phyloP scores from a whole-genome alignment of 1,284 basidiomycete species.

The Microbotryomycetes sp. region DNA sequence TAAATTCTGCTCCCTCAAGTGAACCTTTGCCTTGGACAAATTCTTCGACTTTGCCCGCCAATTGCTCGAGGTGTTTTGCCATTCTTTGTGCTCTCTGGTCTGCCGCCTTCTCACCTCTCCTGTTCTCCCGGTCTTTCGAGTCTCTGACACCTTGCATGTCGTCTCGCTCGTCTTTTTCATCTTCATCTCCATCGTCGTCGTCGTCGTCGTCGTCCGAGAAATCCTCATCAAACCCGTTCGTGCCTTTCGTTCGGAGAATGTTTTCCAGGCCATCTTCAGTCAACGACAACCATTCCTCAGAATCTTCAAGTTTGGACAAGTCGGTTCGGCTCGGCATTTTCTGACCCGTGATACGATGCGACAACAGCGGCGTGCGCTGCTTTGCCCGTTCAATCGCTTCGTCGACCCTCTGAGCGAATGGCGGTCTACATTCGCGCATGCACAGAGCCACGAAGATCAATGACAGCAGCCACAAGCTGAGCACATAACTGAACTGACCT shows the following conservation, averaged over 20 bases:
- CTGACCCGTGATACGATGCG: neutral
- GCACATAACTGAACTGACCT: neutral
- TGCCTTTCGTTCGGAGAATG: conserved; percentile 43
- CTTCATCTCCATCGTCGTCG: conserved; percentile 40
- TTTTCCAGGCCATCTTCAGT: conserved; percentile 58
- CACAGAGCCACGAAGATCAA: neutral
- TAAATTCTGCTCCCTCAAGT: conserved; percentile 74
- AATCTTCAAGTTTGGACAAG: conserved; percentile 48
- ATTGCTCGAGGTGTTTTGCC: conserved; percentile 58
- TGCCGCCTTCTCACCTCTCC: conserved; percentile 12
- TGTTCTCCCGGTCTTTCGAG: conserved; percentile 39
- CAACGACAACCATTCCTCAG: conserved; percentile 65
- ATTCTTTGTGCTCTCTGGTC: conserved; percentile 46
- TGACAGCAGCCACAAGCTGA: neutral
- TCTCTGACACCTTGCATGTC: conserved; percentile 50
- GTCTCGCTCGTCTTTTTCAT: conserved; percentile 42
- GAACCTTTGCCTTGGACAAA: conserved; percentile 84
- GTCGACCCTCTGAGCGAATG: conserved; percentile 66
- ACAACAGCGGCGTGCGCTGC: neutral
- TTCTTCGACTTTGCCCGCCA: conserved; percentile 73
- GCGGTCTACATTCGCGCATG: conserved; percentile 37
- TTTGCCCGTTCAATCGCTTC: conserved; percentile 47
- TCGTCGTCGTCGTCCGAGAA: conserved; percentile 34
- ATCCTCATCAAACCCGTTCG: conserved; percentile 15
- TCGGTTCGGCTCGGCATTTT: neutral